A percentile compares a stretch with the other conserved stretches of the same genome.
phyloP scores from a whole-genome alignment of 441 rosid genomes.

The Adansonia madagascariensis region DNA sequence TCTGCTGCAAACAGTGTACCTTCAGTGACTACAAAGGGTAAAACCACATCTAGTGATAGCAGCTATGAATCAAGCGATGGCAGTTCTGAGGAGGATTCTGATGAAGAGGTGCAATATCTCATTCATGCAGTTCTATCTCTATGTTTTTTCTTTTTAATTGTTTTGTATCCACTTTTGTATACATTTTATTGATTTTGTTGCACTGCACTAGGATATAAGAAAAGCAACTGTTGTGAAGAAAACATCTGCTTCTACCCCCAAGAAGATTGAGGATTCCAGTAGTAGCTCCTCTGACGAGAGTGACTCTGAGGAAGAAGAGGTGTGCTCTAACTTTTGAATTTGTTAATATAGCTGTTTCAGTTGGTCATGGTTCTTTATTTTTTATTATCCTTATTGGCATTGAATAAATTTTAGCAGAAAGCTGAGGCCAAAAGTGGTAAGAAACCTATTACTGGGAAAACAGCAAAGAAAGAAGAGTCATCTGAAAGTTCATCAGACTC shows the following conservation, averaged over 20 bases:
- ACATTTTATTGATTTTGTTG: not conserved
- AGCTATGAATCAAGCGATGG: conserved; percentile 28
- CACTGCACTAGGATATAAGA: not conserved
- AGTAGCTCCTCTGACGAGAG: conserved; percentile 30
- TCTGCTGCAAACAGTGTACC: not conserved
- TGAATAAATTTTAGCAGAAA: conserved; percentile 22
- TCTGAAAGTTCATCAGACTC: conserved; percentile 15
- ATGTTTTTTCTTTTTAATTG: not conserved
- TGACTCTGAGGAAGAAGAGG: conserved; percentile 30
- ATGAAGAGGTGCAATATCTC: conserved; percentile 17
- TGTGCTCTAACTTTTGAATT: conserved; percentile 12
- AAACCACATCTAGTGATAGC: conserved; percentile 1
- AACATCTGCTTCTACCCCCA: conserved; percentile 15
- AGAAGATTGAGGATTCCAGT: conserved; percentile 23
- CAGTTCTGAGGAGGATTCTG: conserved; percentile 46
- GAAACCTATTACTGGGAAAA: conserved; percentile 7
- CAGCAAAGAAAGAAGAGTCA: conserved; percentile 27
- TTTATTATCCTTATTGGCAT: not conserved
- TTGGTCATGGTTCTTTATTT: not conserved
- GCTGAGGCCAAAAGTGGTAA: conserved; percentile 13
- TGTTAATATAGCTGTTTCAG: not conserved
- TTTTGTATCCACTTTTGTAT: not conserved
- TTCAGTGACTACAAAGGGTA: not conserved
- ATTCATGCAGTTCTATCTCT: not conserved
- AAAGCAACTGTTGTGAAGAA: conserved; percentile 20